These are phyloP conservation scores for Cocos nucifera DNA, from an alignment of 176 grass and related monocot species.

Conservation along the genomic window DNA sequence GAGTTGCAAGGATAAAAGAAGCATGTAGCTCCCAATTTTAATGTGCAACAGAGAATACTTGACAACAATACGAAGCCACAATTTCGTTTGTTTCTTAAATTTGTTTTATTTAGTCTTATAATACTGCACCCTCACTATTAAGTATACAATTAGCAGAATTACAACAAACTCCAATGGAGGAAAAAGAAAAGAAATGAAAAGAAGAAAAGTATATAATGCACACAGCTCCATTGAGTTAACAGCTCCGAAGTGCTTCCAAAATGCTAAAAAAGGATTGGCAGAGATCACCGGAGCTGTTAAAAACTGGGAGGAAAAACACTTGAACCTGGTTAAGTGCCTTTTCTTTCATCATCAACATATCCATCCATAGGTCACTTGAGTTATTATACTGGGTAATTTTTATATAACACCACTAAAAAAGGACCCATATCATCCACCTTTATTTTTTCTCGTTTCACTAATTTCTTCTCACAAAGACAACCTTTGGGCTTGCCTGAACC, in stretches of 20 bases:
- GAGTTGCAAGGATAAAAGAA: no score
- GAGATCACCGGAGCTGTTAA: conserved; percentile 49
- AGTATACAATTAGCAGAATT: no score
- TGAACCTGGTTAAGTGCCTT: conserved; percentile 22
- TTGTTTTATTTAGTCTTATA: no score
- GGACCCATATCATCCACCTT: conserved; percentile 6
- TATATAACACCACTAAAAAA: conserved; percentile 31
- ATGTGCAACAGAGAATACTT: no score
- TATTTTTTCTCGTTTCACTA: not conserved
- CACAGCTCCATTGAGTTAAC: conserved; percentile 55
- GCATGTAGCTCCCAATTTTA: no score
- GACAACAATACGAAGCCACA: no score
- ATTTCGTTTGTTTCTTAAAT: no score
- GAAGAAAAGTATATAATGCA: conserved; percentile 27
- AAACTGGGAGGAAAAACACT: conserved; percentile 61
- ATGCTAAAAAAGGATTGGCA: conserved; percentile 24
- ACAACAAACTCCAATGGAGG: conserved; percentile 22
- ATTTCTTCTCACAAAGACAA: conserved; percentile 47
- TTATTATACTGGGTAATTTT: conserved; percentile 8
- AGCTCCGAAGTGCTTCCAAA: conserved; percentile 49
- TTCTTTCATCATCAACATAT: conserved; percentile 11
- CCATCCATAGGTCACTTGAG: not conserved
- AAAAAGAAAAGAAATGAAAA: conserved; percentile 30
- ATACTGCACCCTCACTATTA: no score
- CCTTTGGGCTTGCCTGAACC: conserved; percentile 45